Evolutionary conservation across 768 basidiomycete species (phyloP), one percentile per base, ranked within the genome.

Genomic region (Mycena indigotica): DNA sequence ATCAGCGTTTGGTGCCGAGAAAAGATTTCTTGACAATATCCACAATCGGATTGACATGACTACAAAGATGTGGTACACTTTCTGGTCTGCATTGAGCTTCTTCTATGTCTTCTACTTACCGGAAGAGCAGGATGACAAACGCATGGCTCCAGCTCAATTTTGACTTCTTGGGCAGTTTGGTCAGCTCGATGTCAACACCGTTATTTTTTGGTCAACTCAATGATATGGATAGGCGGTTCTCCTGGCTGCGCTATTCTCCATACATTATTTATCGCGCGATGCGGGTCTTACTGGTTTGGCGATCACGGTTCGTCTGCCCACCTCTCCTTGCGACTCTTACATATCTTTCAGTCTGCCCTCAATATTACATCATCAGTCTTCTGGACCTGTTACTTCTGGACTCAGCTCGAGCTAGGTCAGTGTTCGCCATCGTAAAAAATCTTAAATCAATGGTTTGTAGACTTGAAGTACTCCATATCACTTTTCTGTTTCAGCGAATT

Each of bases 31-130:
- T 63, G 81, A 89, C 53, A 81, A 81, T 57, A 73, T 95, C 3
- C 90, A 91, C 67, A 62, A 63, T 1, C 92, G 91, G 68, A 81
- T 94, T 28, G 89, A 93, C 60, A 72, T 79, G 50, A 93, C 88
- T n/a, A 93, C 84, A 12, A 84, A 87, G 28, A 89, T 91, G 88
- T 91, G 87, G 88, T 91, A 92, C 19, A 28, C 35, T 0, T 63
- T 59, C 35, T 63, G 93, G 93, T 62, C 17, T 6, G 61, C 28
- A 1, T 16, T 6, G 21, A 0, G 12, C 21, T 12, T 4, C 23
- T 21, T 5, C 24, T 77, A 77, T 62, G 83, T 12, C 77, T 92
- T 24, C 89, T 91, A 69, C 75, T 90, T 38, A 87, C 19, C 89
- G 71, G 75, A 91, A 49, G 90, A 89, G 88, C 89, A 67, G 12